Evolutionary conservation across 257 asterid species (phyloP), one percentile per base, ranked within the genome.

Genomic region (Dorcoceras hygrometricum): DNA sequence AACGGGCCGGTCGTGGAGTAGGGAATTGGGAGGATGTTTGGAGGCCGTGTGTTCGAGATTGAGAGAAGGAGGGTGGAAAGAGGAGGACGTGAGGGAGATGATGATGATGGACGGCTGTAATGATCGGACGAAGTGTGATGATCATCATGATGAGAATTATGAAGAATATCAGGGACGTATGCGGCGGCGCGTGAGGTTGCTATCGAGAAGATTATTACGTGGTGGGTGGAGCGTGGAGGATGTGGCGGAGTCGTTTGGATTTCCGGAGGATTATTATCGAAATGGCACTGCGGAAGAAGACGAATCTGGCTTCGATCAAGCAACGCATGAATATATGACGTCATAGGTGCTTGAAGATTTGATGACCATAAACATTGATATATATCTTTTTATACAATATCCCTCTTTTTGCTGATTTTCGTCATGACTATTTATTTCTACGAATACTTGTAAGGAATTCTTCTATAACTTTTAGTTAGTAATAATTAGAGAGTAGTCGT

Each of bases 201-300:
- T 83, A 61, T 77, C 95, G 0, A 69, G 62, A 27, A 81, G 78
- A 31, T 73, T 90, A 73, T 62, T 91, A 57, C 67, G 87, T 75
- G 96, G 84, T 65, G 97, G 97, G 5, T 91, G 97, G 97, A 88
- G 96, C 82, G 78, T 56, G 64, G 87, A 86, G 59, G 96, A 91
- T 69, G 96, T 91, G 75, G 83, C 72, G 81, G 95, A 91, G 64
- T 73, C 89, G 65, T 80, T 90, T 29, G 96, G 97, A 0, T 69
- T 51, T 20, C 59, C 69, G 0, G 72, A 54, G 0, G 87, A 80
- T 50, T 55, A n/a, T 68, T 34, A 54, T 76, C 36, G 20, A 23
- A 39, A 20, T 28, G 65, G 36, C 20, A 66, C 6, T 34, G 27
- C 12, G 43, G 84, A 73, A 69, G 84, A 65, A 11, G 83, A 63